Conservation (phyloP, 768 basidiomycete species). For the Calocera viscosa region DNA sequence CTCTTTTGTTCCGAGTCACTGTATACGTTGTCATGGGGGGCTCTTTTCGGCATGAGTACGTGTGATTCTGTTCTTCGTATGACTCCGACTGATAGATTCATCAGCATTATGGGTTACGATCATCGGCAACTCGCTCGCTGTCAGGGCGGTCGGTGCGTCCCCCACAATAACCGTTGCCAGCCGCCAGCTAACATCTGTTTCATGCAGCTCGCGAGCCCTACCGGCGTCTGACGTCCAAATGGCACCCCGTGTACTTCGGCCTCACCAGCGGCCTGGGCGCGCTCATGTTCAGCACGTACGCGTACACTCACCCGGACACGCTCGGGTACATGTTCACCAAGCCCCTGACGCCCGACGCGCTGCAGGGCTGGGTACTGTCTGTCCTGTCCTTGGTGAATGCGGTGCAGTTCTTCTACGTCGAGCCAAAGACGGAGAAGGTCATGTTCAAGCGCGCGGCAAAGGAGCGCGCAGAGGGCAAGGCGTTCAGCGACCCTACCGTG, state of each 20-base stretch:
- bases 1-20: not conserved
- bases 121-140: not conserved
- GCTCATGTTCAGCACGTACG: conserved; percentile 46
- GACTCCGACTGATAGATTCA: not conserved
- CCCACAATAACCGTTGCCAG: not conserved
- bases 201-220: conserved; percentile 1
- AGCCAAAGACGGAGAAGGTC: conserved; percentile 63
- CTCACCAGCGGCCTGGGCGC: conserved; percentile 44
- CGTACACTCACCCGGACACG: conserved; percentile 45
- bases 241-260: conserved; percentile 61
- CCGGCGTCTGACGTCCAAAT: not conserved
- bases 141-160: not conserved
- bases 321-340: conserved; percentile 32
- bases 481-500: conserved; percentile 53
- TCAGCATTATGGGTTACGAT: not conserved
- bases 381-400: conserved; percentile 39
- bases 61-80: not conserved
- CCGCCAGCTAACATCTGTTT: not conserved
- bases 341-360: conserved; percentile 47
- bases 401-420: conserved; percentile 55
- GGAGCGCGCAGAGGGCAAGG: conserved; percentile 63
- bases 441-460: conserved; percentile 61
- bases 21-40: not conserved
- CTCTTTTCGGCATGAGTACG: conserved; percentile 4
- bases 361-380: conserved; percentile 48